A percentile compares a stretch with the other conserved stretches of the same genome.
phyloP scores from a whole-genome alignment of 345 rosid species.

The Eucalyptus dawsonii region DNA sequence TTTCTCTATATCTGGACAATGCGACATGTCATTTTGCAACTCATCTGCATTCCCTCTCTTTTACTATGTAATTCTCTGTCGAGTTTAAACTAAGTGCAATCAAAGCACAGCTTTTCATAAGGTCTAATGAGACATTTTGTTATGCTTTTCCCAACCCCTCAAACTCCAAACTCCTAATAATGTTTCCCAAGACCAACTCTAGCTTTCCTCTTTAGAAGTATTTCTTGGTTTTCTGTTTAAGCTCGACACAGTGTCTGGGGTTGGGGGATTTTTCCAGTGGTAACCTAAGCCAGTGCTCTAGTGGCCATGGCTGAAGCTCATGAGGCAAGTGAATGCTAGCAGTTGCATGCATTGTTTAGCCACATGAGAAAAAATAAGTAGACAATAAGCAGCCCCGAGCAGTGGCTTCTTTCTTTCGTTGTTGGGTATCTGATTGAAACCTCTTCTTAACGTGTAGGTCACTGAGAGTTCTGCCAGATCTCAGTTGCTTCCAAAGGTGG shows the following conservation, averaged over 20 bases:
- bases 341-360: no score
- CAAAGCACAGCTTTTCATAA: not conserved
- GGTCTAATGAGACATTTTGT: not conserved
- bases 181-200: not conserved
- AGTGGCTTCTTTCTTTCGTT: not conserved
- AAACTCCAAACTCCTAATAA: not conserved
- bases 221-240: not conserved
- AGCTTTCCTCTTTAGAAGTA: not conserved
- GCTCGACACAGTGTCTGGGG: not conserved
- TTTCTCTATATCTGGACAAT: not conserved
- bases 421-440: not conserved
- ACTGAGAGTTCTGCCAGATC: not conserved
- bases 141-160: not conserved
- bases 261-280: not conserved
- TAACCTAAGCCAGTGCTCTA: not conserved
- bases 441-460: not conserved
- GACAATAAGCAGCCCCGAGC: no score
- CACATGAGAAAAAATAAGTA: no score
- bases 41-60: not conserved
- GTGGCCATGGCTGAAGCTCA: not conserved
- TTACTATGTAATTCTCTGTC: not conserved
- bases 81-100: not conserved
- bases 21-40: not conserved
- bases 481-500: conserved; percentile 35
- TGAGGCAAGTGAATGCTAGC: no score